A percentile compares a stretch with the other conserved stretches of the same genome.
Evolutionary conservation across 768 basidiomycete species (phyloP).

Genomic region (Lentinula detonsa): DNA sequence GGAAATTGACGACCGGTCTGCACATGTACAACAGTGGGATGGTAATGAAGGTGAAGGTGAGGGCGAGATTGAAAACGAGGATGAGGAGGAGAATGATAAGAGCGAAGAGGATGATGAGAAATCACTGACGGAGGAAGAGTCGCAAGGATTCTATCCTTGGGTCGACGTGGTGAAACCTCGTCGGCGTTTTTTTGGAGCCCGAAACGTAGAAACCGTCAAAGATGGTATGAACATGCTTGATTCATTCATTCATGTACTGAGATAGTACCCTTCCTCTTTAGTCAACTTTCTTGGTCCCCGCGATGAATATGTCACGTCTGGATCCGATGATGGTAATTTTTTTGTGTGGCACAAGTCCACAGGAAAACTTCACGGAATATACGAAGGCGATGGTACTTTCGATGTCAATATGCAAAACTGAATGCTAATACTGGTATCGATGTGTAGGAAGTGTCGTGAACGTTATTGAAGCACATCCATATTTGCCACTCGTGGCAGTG

Average conservation of each 20-base stretch:
- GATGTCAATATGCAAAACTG: background rate
- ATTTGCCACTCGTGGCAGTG: slow-evolving; percentile 75
- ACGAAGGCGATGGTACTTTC: slow-evolving; percentile 71
- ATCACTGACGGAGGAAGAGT: slow-evolving; percentile 19
- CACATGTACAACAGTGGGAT: slow-evolving; percentile 18
- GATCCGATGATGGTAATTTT: slow-evolving; percentile 83
- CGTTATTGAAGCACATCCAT: slow-evolving; percentile 79
- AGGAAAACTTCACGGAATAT: slow-evolving; percentile 62
- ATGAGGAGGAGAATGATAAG: slow-evolving; percentile 9
- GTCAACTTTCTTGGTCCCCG: slow-evolving; percentile 80
- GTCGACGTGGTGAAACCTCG: slow-evolving; percentile 61
- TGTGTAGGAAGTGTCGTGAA: slow-evolving; percentile 51
- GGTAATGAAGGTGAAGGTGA: slow-evolving; percentile 22
- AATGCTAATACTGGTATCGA: background rate
- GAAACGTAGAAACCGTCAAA: slow-evolving; percentile 81
- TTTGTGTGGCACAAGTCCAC: slow-evolving; percentile 80
- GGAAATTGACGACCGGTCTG: slow-evolving; percentile 24
- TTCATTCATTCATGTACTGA: background rate
- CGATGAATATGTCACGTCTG: slow-evolving; percentile 76
- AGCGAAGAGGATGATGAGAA: slow-evolving; percentile 25
- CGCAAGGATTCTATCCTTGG: slow-evolving; percentile 19
- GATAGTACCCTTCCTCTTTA: slow-evolving; percentile 17
- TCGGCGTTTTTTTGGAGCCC: slow-evolving; percentile 56
- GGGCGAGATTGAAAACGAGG: slow-evolving; percentile 6
- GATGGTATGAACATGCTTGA: slow-evolving; percentile 51